phyloP scores from a whole-genome alignment of 1,284 basidiomycete genomes.

The Bondarzewia mesenterica region DNA sequence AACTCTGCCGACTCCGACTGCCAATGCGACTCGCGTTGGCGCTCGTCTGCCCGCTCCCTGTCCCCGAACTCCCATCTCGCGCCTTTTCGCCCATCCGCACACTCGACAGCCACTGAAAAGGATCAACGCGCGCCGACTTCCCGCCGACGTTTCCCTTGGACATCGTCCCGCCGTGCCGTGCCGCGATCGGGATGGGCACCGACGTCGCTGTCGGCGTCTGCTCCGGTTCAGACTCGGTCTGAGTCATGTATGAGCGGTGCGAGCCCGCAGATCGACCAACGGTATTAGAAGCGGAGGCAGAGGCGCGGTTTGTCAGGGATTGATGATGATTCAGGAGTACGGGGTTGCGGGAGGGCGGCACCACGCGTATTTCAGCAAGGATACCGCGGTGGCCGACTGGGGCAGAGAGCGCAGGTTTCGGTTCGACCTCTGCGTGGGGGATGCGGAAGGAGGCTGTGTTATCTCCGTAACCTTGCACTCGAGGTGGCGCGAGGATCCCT shows the following conservation, averaged over 20 bases:
- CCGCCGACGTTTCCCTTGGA: conserved; percentile 45
- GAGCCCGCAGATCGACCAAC: background rate
- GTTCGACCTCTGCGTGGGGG: conserved; percentile 13
- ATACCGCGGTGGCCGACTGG: conserved; percentile 60
- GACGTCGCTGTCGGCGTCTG: conserved; percentile 12
- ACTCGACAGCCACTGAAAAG: conserved; percentile 62
- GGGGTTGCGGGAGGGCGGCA: conserved; percentile 27
- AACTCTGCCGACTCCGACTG: conserved; percentile 27
- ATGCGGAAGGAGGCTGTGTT: conserved; percentile 25
- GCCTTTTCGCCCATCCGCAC: conserved; percentile 46
- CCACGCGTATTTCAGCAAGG: conserved; percentile 59
- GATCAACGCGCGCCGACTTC: conserved; percentile 49
- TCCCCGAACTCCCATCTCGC: conserved; percentile 44
- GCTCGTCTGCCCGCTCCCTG: conserved; percentile 40
- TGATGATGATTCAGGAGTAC: background rate
- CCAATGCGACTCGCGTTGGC: conserved; percentile 31
- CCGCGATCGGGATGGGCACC: conserved; percentile 13
- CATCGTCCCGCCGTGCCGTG: conserved; percentile 42
- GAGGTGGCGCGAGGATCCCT: conserved; percentile 10
- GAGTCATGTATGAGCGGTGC: conserved; percentile 17
- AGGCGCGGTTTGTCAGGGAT: background rate
- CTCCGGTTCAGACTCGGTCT: conserved; percentile 12
- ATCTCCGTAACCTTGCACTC: conserved; percentile 14
- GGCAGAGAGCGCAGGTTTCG: conserved; percentile 43
- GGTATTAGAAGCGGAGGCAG: conserved; percentile 24